phyloP scores from a whole-genome alignment of 768 basidiomycete species.

The Russula virescens region DNA sequence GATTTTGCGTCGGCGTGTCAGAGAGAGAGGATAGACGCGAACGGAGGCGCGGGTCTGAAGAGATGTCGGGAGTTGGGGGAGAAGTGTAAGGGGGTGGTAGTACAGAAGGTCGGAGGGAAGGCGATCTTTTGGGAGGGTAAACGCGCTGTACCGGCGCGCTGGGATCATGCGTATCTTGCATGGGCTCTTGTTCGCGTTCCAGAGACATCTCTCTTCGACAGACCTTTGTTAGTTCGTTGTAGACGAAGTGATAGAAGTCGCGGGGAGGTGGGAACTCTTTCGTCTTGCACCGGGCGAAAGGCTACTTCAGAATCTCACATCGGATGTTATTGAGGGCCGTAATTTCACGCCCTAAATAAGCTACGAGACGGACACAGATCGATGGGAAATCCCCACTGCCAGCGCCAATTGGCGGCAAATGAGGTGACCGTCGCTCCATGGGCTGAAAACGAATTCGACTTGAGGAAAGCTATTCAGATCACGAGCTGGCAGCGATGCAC shows the following conservation, averaged over 20 bases:
- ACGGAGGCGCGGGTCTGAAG: background rate
- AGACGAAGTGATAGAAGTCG: background rate
- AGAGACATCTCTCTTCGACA: background rate
- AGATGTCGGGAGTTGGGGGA: background rate
- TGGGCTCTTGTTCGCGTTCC: background rate
- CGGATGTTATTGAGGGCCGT: background rate
- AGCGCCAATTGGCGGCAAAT: background rate
- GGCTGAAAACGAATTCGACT: background rate
- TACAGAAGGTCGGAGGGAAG: background rate
- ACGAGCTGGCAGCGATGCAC: background rate
- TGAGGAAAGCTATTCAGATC: background rate
- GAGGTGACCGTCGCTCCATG: background rate
- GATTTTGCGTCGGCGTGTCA: background rate
- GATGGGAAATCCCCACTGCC: background rate
- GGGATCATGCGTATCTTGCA: background rate
- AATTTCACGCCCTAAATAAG: slow-evolving; percentile 4
- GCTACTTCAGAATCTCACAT: background rate
- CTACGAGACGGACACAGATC: background rate
- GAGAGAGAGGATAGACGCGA: background rate
- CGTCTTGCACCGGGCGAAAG: too few relatives aligned
- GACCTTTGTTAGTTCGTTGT: background rate
- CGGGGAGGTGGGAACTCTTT: background rate
- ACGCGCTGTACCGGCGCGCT: background rate
- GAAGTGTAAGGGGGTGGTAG: slow-evolving; percentile 8
- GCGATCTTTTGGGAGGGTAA: background rate